Percentiles rank a stretch among this genome's conserved stretches.
These are phyloP conservation scores for Cyberlindnera samutprakarnensis DNA, from an alignment of 805 yeast genomes.

Conservation along the genomic window DNA sequence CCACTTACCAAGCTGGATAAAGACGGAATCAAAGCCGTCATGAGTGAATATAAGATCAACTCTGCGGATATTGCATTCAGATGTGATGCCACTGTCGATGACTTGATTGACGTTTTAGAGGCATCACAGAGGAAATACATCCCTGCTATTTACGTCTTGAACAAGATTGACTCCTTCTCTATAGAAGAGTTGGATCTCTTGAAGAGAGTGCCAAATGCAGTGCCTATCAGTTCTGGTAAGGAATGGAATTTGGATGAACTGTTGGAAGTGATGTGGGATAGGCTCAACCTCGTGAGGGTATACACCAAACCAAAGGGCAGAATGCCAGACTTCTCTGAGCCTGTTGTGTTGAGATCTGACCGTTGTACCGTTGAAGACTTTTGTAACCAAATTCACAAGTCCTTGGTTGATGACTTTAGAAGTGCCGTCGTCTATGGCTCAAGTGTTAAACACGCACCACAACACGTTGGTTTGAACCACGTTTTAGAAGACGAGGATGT, in stretches of 20 bases:
- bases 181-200: constrained; percentile 87
- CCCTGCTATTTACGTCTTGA: constrained; percentile 91
- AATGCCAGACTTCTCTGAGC: constrained; percentile 90
- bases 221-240: constrained; percentile 91
- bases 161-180: constrained; percentile 93
- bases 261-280: constrained; percentile 92
- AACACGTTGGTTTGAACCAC: constrained; percentile 85
- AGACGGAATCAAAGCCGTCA: constrained; percentile 93
- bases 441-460: constrained; percentile 97
- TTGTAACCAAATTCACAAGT: constrained; percentile 93
- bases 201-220: constrained; percentile 92
- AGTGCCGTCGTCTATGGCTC: constrained; percentile 90
- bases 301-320: constrained; percentile 96
- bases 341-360: constrained; percentile 82
- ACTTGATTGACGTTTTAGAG: constrained; percentile 89
- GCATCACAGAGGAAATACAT: constrained; percentile 86
- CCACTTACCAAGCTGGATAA: constrained; percentile 86
- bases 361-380: constrained; percentile 88
- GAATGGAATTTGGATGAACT: constrained; percentile 98
- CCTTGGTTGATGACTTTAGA: constrained; percentile 87
- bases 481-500: constrained; percentile 92
- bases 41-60: constrained; percentile 90
- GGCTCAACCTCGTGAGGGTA: constrained; percentile 84
- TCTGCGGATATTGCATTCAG: constrained; percentile 95
- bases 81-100: constrained; percentile 97